Evolutionary conservation across 2,329 filamentous ascomycete species (phyloP).

Genomic region (Hypoxylon sp.): DNA sequence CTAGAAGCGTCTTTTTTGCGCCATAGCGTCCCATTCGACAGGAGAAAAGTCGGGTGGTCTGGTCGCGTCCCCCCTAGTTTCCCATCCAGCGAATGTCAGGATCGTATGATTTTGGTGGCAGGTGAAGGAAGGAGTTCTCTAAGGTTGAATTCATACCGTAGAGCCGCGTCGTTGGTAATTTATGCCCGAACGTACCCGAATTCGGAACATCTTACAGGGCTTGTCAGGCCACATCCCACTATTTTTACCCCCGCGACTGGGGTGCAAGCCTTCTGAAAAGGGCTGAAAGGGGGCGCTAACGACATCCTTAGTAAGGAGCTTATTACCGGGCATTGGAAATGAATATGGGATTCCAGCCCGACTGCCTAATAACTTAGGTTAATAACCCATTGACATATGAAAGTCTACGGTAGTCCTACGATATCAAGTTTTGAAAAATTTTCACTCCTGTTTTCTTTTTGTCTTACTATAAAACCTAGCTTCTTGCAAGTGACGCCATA

Average conservation of each 20-base stretch:
- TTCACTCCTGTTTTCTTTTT: background rate
- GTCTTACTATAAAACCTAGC: background rate
- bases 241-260: constrained; percentile 35
- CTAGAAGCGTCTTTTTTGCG: constrained; percentile 32
- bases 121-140: constrained; percentile 31
- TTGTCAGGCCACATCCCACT: constrained; percentile 48
- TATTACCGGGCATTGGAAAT: constrained; percentile 31
- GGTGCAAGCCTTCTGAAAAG: constrained; percentile 40
- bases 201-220: constrained; percentile 45
- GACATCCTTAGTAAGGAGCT: constrained; percentile 29
- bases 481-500: background rate
- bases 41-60: constrained; percentile 35
- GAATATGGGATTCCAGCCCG: constrained; percentile 17
- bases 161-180: constrained; percentile 41
- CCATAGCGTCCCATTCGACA: constrained; percentile 37
- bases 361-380: constrained; percentile 18
- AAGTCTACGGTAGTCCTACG: constrained; percentile 9
- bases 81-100: constrained; percentile 30
- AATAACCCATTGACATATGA: background rate
- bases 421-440: background rate
- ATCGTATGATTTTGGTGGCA: constrained; percentile 47
- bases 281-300: constrained; percentile 36
- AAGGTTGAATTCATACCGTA: constrained; percentile 20
- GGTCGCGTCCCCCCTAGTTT: constrained; percentile 22
- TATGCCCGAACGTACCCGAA: constrained; percentile 46